Evolutionary conservation across 2,329 filamentous ascomycete genomes (phyloP).

Genomic region (Cladophialophora immunda): DNA sequence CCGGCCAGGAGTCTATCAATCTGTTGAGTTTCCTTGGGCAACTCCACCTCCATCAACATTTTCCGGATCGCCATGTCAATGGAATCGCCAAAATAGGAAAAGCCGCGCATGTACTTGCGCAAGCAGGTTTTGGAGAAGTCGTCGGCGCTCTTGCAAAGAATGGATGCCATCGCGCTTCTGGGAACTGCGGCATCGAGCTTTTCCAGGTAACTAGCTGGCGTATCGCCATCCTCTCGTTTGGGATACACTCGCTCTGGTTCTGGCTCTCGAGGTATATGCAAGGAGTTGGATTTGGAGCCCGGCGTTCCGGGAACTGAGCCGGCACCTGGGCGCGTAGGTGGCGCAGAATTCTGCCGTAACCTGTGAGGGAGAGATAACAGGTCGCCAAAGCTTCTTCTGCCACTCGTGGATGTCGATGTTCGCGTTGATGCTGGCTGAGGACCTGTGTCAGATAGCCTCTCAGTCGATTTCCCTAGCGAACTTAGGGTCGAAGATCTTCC

Average conservation of each 20-base stretch:
- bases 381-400: constrained; percentile 91
- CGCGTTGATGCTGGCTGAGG: constrained; percentile 65
- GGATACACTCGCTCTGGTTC: constrained; percentile 69
- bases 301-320: constrained; percentile 69
- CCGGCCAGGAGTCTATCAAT: constrained; percentile 94
- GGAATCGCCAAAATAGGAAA: constrained; percentile 94
- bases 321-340: constrained; percentile 72
- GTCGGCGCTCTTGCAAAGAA: constrained; percentile 86
- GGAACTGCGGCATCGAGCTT: constrained; percentile 82
- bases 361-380: constrained; percentile 78
- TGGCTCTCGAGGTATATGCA: constrained; percentile 78
- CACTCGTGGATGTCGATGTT: constrained; percentile 83
- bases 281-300: constrained; percentile 81
- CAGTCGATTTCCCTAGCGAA: constrained; percentile 77
- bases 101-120: constrained; percentile 93
- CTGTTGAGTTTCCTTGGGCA: constrained; percentile 97
- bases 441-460: constrained; percentile 66
- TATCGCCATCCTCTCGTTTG: constrained; percentile 84
- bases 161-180: constrained; percentile 82
- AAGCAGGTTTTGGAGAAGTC: constrained; percentile 83
- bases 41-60: constrained; percentile 92
- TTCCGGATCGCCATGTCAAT: constrained; percentile 98
- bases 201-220: constrained; percentile 85
- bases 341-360: constrained; percentile 82
- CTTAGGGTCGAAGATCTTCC: constrained; percentile 90